Evolutionary conservation across 192 early-diverging fungal species (phyloP).

Genomic region (Linnemannia hyalina): DNA sequence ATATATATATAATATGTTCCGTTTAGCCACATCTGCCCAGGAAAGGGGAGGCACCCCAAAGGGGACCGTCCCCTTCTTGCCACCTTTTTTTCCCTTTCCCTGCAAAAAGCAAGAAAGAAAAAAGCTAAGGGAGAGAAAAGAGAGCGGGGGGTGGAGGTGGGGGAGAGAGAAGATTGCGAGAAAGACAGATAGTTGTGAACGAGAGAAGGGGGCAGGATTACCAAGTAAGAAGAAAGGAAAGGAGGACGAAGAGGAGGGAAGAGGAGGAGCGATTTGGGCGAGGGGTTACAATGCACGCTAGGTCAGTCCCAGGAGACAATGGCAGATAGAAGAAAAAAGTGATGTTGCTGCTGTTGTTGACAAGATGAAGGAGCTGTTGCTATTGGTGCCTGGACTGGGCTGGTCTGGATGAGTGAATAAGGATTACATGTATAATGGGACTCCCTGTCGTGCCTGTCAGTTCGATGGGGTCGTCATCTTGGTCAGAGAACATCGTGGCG

Average conservation of each 20-base stretch:
- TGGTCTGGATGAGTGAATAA: background rate
- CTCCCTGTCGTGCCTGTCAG: too few species aligned
- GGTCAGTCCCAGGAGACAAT: slow-evolving; percentile 6
- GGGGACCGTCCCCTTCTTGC: background rate
- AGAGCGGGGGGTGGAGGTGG: background rate
- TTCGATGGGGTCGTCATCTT: background rate
- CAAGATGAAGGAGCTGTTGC: too few species aligned
- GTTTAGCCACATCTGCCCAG: background rate
- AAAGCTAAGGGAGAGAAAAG: background rate
- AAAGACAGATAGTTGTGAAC: background rate
- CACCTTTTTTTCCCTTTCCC: background rate
- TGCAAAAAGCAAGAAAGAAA: slow-evolving; percentile 2
- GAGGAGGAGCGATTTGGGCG: background rate
- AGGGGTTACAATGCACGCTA: slow-evolving; percentile 8
- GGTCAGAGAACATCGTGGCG: background rate
- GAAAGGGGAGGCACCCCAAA: background rate
- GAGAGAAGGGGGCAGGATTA: background rate
- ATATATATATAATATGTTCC: background rate
- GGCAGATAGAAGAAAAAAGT: background rate
- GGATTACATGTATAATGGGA: too few species aligned
- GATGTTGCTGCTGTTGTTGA: background rate
- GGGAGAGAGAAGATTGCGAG: background rate
- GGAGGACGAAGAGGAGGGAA: background rate
- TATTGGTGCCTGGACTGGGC: background rate
- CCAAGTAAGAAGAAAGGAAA: too few species aligned